Evolutionary conservation across 805 yeast genomes (phyloP), one percentile per base, ranked within the genome.

Genomic region (Dipodascopsis tothii): DNA sequence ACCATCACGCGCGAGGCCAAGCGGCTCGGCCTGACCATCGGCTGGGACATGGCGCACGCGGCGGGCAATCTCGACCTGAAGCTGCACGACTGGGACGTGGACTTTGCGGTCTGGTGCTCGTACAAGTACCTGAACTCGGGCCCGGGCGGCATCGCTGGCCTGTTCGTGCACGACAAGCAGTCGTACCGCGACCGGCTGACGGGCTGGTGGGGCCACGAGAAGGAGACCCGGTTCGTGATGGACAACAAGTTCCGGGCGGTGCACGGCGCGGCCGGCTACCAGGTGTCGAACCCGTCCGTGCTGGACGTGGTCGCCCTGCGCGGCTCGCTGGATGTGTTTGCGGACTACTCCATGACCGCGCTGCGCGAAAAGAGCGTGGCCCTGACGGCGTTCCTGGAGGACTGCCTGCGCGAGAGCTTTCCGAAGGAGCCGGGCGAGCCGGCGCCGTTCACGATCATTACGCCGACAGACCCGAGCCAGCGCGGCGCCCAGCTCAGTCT

Each of bases 191-290:
- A 95, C 1, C 69, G 96, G 48, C 67, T 85, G 40, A 94, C 95
- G 0, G 97, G 97, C 0, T 88, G 97, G 97, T 88, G 96, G 96
- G 96, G 96, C 1, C 88, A 86, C 58, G 78, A 81, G 54, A 68
- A 80, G 0, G 55, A 56, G 1, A 76, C 76, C 28, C 66, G 97
- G 49, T 88, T 88, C 62, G 70, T 78, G 56, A 88, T 88, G 97
- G 41, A 41, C 21, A 50, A 50, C 41, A 16, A 52, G 47, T 36
- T 36, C 55, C 80, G 80, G 42, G 95, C 96, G 0, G 82, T 84
- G 21, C 66, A 71, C n/a, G 81, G 92, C 28, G 97, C 96, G 0
- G 68, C 84, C 20, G 94, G 95, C 0, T 88, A 80, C 63, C 72
- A 94, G 55, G 94, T 86, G 65, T 83, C 94, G 16, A 88, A 88